Evolutionary conservation across 345 rosid genomes (phyloP).

Genomic region (Citrus inodora): DNA sequence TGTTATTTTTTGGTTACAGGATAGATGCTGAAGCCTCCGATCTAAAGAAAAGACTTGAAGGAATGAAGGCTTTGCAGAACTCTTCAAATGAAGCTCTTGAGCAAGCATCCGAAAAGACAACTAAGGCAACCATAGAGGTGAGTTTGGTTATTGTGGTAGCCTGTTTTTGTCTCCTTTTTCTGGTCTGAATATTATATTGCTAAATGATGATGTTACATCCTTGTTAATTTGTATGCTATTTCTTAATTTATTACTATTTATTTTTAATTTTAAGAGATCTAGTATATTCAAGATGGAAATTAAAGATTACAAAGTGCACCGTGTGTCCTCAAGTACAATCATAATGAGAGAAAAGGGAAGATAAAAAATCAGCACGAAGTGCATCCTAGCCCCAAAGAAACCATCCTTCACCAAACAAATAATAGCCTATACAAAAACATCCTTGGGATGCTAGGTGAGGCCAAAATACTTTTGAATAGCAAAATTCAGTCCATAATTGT

Average conservation of each 20-base stretch:
- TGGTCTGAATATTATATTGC: background rate
- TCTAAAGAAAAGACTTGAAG: conserved; percentile 65
- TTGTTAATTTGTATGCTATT: too few species aligned
- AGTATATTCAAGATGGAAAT: too few species aligned
- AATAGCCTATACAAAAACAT: too few species aligned
- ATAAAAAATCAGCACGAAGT: too few species aligned
- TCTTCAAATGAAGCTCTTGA: conserved; percentile 40
- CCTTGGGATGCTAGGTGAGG: background rate
- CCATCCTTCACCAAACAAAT: too few species aligned
- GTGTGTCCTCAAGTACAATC: too few species aligned
- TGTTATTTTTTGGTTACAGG: conserved; percentile 39
- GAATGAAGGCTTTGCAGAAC: conserved; percentile 33
- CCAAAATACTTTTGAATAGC: background rate
- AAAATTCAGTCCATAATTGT: background rate
- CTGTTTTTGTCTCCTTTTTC: background rate
- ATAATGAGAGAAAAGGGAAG: too few species aligned
- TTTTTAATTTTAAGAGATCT: too few species aligned
- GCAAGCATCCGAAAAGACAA: conserved; percentile 38
- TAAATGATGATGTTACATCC: background rate
- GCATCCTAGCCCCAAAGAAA: too few species aligned
- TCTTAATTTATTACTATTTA: too few species aligned
- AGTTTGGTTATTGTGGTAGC: conserved; percentile 10
- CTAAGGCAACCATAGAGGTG: conserved; percentile 63
- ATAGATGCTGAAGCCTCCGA: conserved; percentile 70
- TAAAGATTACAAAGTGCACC: too few species aligned